Percentiles rank a stretch among this genome's conserved stretches.
phyloP scores from a whole-genome alignment of 257 asterid species.

The Nyctanthes arbortristis region DNA sequence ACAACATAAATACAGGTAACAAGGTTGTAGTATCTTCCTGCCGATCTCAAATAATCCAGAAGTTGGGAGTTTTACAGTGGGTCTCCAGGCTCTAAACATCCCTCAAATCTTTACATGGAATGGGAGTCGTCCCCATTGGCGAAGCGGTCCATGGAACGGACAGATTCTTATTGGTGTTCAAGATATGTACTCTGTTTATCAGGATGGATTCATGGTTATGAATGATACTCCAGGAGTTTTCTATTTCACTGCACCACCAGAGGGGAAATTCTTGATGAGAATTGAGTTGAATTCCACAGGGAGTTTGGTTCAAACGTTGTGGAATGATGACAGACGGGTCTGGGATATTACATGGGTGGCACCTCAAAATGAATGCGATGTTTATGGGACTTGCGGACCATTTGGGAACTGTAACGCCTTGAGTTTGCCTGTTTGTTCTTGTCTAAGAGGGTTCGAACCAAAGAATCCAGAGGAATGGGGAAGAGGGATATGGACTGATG shows the following conservation, averaged over 20 bases:
- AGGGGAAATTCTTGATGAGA: conserved; percentile 25
- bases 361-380: conserved; percentile 38
- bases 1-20: conserved; percentile 33
- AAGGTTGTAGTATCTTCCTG: conserved; percentile 42
- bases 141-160: conserved; percentile 72
- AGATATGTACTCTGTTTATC: conserved; percentile 47
- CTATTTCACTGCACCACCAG: conserved; percentile 37
- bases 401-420: conserved; percentile 39
- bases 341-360: conserved; percentile 37
- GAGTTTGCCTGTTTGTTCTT: conserved; percentile 38
- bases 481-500: conserved; percentile 43
- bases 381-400: conserved; percentile 49
- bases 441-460: conserved; percentile 48
- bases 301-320: conserved; percentile 27
- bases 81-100: conserved; percentile 35
- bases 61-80: conserved; percentile 35
- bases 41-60: conserved; percentile 37
- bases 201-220: conserved; percentile 40
- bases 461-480: conserved; percentile 28
- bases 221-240: conserved; percentile 23
- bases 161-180: conserved; percentile 53
- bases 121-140: conserved; percentile 40
- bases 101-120: conserved; percentile 50
- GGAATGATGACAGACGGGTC: conserved; percentile 34
- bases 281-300: conserved; percentile 41